phyloP scores from a whole-genome alignment of 1,284 basidiomycete species.

The Ustilago vetiveriae region DNA sequence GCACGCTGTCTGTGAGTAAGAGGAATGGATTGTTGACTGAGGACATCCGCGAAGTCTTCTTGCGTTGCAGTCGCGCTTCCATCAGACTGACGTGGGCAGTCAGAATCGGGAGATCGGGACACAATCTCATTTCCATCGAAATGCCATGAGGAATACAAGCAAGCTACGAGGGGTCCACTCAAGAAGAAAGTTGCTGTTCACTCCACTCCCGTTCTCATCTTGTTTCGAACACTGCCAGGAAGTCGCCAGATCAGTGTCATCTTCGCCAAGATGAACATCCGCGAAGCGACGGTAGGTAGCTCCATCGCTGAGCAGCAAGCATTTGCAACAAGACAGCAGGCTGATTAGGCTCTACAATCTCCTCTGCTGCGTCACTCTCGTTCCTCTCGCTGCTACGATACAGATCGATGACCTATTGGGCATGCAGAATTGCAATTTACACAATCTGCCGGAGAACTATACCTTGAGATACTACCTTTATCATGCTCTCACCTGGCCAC shows the following conservation, averaged over 20 bases:
- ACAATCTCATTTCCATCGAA: no score
- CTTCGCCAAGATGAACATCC: constrained; percentile 28
- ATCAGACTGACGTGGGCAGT: no score
- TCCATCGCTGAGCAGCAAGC: neutral
- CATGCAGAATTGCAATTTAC: constrained; percentile 66
- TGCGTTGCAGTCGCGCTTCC: no score
- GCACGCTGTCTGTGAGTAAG: no score
- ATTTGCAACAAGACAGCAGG: neutral
- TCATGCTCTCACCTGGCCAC: constrained; percentile 89
- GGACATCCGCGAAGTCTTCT: no score
- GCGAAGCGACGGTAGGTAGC: constrained; percentile 19
- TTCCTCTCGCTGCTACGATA: no score
- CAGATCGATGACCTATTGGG: constrained; percentile 63
- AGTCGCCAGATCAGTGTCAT: no score
- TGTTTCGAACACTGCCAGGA: no score
- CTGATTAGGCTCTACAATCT: neutral
- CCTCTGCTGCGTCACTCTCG: neutral
- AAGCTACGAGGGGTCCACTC: constrained; percentile 1
- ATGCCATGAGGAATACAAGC: no score
- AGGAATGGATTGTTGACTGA: no score
- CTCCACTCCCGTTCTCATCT: no score
- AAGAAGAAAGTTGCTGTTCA: no score
- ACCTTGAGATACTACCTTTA: constrained; percentile 74
- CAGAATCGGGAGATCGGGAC: neutral
- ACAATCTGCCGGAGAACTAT: constrained; percentile 67